Base-by-base conservation (phyloP, 116 monocot species). In the Iris pallida region DNA sequence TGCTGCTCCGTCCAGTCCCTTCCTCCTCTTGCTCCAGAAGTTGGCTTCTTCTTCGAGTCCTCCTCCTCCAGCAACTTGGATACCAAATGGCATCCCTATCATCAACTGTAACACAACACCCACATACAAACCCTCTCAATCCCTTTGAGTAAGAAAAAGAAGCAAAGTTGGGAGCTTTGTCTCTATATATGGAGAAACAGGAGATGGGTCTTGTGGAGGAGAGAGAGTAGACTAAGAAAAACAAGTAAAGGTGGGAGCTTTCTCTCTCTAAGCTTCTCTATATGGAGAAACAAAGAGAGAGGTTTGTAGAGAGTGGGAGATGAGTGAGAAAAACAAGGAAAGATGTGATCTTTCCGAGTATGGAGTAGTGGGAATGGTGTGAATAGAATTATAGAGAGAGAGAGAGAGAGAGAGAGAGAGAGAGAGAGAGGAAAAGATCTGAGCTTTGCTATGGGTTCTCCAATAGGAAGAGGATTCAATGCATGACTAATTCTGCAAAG, bases 81-180 rank as follows among this genome's bases (percentile, higher is more conserved):
- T 20, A 46, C 7, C 68, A 47, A 86, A 79, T 86, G 86, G 86
- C 86, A 85, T 79, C 77, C 80, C 84, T 82, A 73, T 95, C 88
- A 90, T 90, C 85, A 90, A 90, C 78, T 54, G 55, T 57, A 68
- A 48, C 59, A 51, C 46, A 55, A 59, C 68, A 46, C 52, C 57
- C 61, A 73, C 10, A 66, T 49, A 41, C 59, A 16, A 68, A 7
- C 9, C 42, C 52, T 11, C 46, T 69, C 46, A 69, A 45, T 58
- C 57, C 13, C 45, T 16, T n/a, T n/a, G n/a, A n/a, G n/a, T n/a
- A n/a, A n/a, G n/a, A n/a, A n/a, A n/a, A n/a, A n/a, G n/a, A n/a
- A n/a, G n/a, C n/a, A n/a, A n/a, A n/a, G n/a, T n/a, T 30, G 30
- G 30, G 30, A 30, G 30, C 30, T 30, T 3, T 30, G 2, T 30